phyloP scores from a whole-genome alignment of 768 basidiomycete genomes.

The Tremella yokohamensis region DNA sequence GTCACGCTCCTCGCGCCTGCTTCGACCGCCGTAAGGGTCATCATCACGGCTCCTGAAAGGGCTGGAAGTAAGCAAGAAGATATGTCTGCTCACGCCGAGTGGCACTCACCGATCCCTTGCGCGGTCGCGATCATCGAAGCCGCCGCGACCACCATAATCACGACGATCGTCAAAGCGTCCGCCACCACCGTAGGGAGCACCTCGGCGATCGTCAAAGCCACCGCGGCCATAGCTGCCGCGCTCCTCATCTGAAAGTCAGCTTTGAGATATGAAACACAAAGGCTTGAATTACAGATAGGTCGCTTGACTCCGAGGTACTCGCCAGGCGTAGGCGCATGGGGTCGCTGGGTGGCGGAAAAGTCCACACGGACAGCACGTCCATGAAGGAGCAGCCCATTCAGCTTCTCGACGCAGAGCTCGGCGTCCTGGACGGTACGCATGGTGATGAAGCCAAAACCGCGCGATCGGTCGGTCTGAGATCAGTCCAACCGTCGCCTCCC shows the following conservation, averaged over 20 bases:
- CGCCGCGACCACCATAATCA: conserved; percentile 24
- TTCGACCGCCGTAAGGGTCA: conserved; percentile 38
- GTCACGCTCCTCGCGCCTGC: conserved; percentile 31
- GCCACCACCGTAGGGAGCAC: conserved; percentile 8
- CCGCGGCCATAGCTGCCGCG: conserved; percentile 15
- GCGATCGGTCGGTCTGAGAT: conserved; percentile 77
- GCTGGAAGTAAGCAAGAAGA: background rate
- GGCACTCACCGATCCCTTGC: conserved; percentile 18
- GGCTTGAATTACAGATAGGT: conserved; percentile 26
- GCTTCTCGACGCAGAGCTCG: conserved; percentile 74
- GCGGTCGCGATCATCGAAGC: conserved; percentile 35
- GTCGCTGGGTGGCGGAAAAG: conserved; percentile 87
- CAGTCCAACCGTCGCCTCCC: background rate
- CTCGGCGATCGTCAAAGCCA: conserved; percentile 20
- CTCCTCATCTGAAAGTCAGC: conserved; percentile 20
- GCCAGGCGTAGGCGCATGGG: conserved; percentile 93
- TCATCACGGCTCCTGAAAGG: conserved; percentile 30
- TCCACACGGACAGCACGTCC: conserved; percentile 95
- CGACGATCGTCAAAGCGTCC: conserved; percentile 33
- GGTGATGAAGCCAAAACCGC: conserved; percentile 96
- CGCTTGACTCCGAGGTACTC: conserved; percentile 85
- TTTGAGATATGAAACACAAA: conserved; percentile 1
- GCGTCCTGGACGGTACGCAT: conserved; percentile 90
- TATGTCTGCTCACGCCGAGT: background rate
- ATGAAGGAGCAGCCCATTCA: conserved; percentile 91